Evolutionary conservation across 2,329 filamentous ascomycete genomes (phyloP), one percentile per base, ranked within the genome.

Genomic region (Claviceps paspali): DNA sequence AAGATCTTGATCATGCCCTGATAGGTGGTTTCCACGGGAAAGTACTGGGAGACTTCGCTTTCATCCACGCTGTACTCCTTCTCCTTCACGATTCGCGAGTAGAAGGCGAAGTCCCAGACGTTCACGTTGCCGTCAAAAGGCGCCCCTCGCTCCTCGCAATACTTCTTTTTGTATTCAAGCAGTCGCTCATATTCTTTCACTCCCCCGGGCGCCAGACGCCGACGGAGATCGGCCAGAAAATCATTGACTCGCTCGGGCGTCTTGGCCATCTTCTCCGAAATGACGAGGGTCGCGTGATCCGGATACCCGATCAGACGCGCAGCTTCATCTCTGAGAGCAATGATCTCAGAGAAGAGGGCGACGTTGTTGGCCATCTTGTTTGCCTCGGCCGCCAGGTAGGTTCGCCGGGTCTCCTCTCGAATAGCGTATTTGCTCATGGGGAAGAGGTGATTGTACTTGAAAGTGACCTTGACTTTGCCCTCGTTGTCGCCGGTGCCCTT

Each of bases 191-290:
- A 73, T 58, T 91, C 83, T 54, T 79, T 76, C 40, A 67, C 60
- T 18, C 82, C 83, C 19, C 82, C 82, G 1, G 77, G 70, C 0
- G 71, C 65, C 22, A 91, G 65, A 36, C 79, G 74, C 19, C 60
- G 64, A 40, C 77, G 73, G 42, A 91, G 63, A 52, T 87, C 81
- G 5, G 64, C 68, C 6, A 91, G 61, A 56, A 91, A 88, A 36
- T 75, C 69, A 44, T 79, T 70, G 9, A 91, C 82, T 0, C 72
- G 80, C 50, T 74, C 68, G 2, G 80, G 70, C 1, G 69, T 76
- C 65, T 87, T 86, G 33, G 82, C 82, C 83, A 91, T 91, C 68
- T 86, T 88, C 49, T 83, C 76, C 51, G 86, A 81, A 28, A 91
- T 79, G 33, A 73, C 65, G 55, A 86, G 78, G 33, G 76, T 70